Percentiles rank a stretch among this genome's conserved stretches.
Evolutionary conservation across 768 basidiomycete species (phyloP).

Genomic region (Naganishia vaughanmartiniae): DNA sequence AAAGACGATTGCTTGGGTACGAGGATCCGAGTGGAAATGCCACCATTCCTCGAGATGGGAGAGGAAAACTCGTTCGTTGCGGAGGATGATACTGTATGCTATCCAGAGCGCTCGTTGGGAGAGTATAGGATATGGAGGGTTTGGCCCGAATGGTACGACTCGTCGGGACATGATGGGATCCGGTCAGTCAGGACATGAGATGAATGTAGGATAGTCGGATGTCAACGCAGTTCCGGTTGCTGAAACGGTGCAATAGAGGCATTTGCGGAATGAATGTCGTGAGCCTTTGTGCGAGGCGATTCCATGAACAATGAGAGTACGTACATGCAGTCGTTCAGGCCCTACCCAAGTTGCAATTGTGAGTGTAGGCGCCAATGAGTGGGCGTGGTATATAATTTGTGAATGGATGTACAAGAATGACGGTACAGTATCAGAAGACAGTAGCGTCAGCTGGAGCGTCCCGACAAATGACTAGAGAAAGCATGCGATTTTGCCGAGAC

Average conservation of each 20-base stretch:
- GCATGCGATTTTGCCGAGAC: constrained; percentile 3
- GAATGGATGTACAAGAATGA: too few species aligned
- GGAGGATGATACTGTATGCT: constrained; percentile 10
- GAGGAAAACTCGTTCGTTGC: constrained; percentile 21
- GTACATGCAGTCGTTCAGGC: too few species aligned
- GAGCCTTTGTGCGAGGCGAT: background rate
- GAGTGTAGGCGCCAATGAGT: too few species aligned
- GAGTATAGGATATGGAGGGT: constrained; percentile 14
- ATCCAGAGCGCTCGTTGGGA: background rate
- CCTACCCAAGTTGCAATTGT: too few species aligned
- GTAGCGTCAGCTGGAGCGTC: too few species aligned
- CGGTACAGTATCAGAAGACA: too few species aligned
- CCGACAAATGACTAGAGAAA: too few species aligned
- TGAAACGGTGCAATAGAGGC: background rate
- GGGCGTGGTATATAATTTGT: too few species aligned
- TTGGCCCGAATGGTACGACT: constrained; percentile 23
- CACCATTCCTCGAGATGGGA: constrained; percentile 16
- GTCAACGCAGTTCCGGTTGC: background rate
- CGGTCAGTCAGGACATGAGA: background rate
- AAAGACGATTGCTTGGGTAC: constrained; percentile 21
- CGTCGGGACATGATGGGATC: constrained; percentile 4
- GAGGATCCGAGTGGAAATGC: constrained; percentile 21
- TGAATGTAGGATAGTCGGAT: background rate
- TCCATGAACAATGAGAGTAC: background rate
- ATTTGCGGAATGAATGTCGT: background rate